These are phyloP conservation scores for Nymphaea thermarum DNA, from an alignment of 164 flowering plant species.

Conservation along the genomic window DNA sequence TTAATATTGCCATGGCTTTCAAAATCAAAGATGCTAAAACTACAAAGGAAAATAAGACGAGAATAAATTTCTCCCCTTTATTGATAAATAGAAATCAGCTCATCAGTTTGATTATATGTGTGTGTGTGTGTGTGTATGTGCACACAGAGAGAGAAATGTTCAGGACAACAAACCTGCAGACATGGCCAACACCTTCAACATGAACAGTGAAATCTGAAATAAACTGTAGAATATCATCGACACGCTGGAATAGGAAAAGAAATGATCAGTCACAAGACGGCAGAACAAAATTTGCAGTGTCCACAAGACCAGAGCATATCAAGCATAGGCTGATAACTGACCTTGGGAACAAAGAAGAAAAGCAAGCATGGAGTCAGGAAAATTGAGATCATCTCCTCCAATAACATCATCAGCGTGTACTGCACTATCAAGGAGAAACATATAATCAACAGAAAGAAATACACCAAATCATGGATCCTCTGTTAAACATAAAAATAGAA, in stretches of 20 bases:
- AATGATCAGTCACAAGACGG: not conserved
- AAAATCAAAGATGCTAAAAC: conserved; percentile 77
- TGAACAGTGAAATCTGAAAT: conserved; percentile 74
- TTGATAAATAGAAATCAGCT: too few relatives aligned
- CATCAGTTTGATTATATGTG: too few relatives aligned
- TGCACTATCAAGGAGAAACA: conserved; percentile 20
- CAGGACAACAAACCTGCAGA: conserved; percentile 57
- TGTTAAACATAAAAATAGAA: too few relatives aligned
- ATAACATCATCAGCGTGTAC: conserved; percentile 93
- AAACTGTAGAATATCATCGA: conserved; percentile 85
- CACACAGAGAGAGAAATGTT: not conserved
- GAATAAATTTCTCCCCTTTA: too few relatives aligned
- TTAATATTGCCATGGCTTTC: conserved; percentile 75
- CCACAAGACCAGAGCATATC: not conserved
- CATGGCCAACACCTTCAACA: conserved; percentile 96
- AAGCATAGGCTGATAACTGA: conserved; percentile 7
- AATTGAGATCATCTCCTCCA: conserved; percentile 98
- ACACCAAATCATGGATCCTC: not conserved
- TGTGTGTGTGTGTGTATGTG: too few relatives aligned
- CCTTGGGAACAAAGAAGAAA: conserved; percentile 82
- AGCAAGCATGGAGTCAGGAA: conserved; percentile 88
- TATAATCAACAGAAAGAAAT: not conserved
- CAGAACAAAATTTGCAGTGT: not conserved
- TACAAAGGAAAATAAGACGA: conserved; percentile 16
- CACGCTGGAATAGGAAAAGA: conserved; percentile 51